These are phyloP conservation scores for Erodium maritimum DNA, from an alignment of 345 rosid species.

Conservation along the genomic window DNA sequence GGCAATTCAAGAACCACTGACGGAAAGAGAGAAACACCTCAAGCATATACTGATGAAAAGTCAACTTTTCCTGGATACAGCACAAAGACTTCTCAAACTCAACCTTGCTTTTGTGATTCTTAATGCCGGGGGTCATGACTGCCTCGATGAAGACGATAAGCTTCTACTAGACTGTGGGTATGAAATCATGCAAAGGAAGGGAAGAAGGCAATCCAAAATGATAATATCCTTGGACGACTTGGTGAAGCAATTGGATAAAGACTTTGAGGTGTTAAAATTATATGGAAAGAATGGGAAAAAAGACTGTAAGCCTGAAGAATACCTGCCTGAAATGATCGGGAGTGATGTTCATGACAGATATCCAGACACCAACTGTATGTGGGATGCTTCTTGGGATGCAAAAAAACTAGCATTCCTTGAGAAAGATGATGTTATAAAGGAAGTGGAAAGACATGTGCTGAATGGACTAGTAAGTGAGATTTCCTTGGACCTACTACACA, in stretches of 20 bases:
- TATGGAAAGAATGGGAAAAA: slow-evolving; percentile 35
- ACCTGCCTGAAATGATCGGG: slow-evolving; percentile 53
- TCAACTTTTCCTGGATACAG: slow-evolving; percentile 58
- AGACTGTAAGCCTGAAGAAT: slow-evolving; percentile 36
- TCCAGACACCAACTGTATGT: slow-evolving; percentile 66
- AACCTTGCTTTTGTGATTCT: slow-evolving; percentile 37
- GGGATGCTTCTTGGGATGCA: slow-evolving; percentile 75
- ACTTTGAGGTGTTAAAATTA: slow-evolving; percentile 39
- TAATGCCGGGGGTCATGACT: slow-evolving; percentile 12
- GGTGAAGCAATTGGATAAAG: slow-evolving; percentile 42
- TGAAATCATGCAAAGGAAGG: slow-evolving; percentile 71
- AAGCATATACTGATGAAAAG: slow-evolving; percentile 52
- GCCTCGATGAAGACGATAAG: slow-evolving; percentile 37
- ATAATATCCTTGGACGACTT: slow-evolving; percentile 45
- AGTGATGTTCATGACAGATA: slow-evolving; percentile 40
- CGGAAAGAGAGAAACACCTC: slow-evolving; percentile 47
- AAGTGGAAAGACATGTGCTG: slow-evolving; percentile 57
- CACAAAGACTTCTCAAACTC: slow-evolving; percentile 69
- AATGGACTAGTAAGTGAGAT: slow-evolving; percentile 56
- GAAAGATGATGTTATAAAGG: slow-evolving; percentile 59
- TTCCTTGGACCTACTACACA: slow-evolving; percentile 35
- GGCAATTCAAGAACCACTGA: slow-evolving; percentile 30
- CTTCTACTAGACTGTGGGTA: slow-evolving; percentile 62
- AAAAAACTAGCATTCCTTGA: slow-evolving; percentile 33
- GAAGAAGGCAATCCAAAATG: slow-evolving; percentile 39